A percentile compares a stretch with the other conserved stretches of the same genome.
Evolutionary conservation across 768 basidiomycete genomes (phyloP).

Genomic region (Gymnopilus dilepis): DNA sequence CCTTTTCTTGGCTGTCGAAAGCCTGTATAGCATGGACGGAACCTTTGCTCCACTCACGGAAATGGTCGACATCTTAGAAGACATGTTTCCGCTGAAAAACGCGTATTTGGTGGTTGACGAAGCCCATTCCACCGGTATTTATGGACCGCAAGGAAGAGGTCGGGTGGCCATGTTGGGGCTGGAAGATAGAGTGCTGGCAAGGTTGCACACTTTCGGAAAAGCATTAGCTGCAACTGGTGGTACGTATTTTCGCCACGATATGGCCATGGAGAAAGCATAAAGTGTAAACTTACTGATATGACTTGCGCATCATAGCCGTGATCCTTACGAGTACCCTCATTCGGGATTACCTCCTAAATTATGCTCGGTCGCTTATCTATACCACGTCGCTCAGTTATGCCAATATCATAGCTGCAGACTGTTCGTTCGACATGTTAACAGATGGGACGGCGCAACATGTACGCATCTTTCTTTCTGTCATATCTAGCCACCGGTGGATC

Average conservation of each 20-base stretch:
- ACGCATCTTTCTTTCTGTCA: conserved; percentile 23
- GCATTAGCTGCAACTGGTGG: conserved; percentile 87
- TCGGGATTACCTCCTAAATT: conserved; percentile 88
- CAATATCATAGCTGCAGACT: conserved; percentile 76
- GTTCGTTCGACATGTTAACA: conserved; percentile 80
- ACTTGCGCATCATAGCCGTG: conserved; percentile 56
- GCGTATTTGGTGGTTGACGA: conserved; percentile 87
- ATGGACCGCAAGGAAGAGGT: conserved; percentile 79
- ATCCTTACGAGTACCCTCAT: conserved; percentile 74
- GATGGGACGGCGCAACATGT: conserved; percentile 69
- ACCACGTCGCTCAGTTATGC: conserved; percentile 84
- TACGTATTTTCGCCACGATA: conserved; percentile 42
- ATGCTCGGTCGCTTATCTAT: conserved; percentile 89
- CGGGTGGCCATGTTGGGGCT: conserved; percentile 73
- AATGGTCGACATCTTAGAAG: conserved; percentile 68
- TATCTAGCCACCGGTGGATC: background rate
- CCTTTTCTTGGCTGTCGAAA: conserved; percentile 87
- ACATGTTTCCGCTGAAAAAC: conserved; percentile 63
- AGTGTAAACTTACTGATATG: background rate
- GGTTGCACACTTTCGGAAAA: conserved; percentile 94
- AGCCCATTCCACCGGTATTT: conserved; percentile 92
- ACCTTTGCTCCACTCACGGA: conserved; percentile 78
- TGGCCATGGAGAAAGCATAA: background rate
- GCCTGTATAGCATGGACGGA: conserved; percentile 95
- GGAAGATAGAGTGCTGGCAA: conserved; percentile 71